These are phyloP conservation scores for Aspergillus sp. DNA, from an alignment of 2,329 filamentous ascomycete species.

Conservation along the genomic window DNA sequence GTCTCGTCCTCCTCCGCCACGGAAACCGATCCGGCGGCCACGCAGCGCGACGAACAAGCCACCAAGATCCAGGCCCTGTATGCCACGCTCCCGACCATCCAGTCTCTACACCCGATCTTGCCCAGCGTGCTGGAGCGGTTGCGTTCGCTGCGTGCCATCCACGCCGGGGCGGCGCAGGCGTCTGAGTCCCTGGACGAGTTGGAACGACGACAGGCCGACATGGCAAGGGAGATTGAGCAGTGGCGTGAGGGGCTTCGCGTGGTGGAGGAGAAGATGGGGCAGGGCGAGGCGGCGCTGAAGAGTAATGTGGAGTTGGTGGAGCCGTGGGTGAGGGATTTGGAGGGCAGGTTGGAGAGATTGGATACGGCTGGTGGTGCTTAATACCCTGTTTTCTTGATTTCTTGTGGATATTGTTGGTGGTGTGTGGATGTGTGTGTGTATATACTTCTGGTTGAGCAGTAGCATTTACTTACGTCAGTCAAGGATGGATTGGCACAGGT, in stretches of 20 bases:
- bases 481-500: no score
- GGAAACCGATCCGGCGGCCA: conserved; percentile 54
- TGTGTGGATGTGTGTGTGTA: no score
- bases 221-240: conserved; percentile 77
- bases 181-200: conserved; percentile 73
- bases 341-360: conserved; percentile 69
- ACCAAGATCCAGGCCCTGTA: conserved; percentile 91
- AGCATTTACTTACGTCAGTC: no score
- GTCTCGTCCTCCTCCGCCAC: conserved; percentile 40
- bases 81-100: conserved; percentile 82
- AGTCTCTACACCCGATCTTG: conserved; percentile 78
- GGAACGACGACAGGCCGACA: conserved; percentile 77
- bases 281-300: conserved; percentile 68
- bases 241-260: conserved; percentile 81
- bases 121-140: conserved; percentile 83
- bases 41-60: conserved; percentile 62
- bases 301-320: conserved; percentile 83
- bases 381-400: background rate
- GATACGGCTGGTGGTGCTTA: conserved; percentile 20
- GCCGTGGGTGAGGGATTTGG: conserved; percentile 83
- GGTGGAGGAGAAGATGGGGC: conserved; percentile 71
- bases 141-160: conserved; percentile 77
- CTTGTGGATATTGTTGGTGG: background rate
- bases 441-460: no score
- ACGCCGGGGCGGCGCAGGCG: conserved; percentile 81